Evolutionary conservation across 192 early-diverging fungal species (phyloP), one percentile per base, ranked within the genome.

Genomic region (Backusella liffmaniae): DNA sequence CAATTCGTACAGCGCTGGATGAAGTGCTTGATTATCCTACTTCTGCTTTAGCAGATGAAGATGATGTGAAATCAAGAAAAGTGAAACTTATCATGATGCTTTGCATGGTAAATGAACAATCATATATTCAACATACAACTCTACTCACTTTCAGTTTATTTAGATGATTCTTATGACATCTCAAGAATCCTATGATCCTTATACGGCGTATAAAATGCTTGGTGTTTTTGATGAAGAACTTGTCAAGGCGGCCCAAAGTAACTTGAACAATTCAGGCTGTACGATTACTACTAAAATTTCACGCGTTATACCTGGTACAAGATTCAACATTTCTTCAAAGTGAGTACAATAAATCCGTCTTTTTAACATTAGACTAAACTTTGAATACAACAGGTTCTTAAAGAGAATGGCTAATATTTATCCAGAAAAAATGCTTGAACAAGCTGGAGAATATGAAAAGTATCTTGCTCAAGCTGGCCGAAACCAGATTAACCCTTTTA

Each of bases 81-180:
- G 8, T 51, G 23, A 53, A 32, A 36, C 29, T 72, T 32, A n/a
- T 72, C 34, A 51, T 26, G 15, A 34, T n/a, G 23, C 51, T 53
- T 34, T 36, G 32, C 23, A 53, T 72, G 71, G 71, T 72, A 72
- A 37, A 26, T 21, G 15, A 12, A 72, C 1, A 35, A 13, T 0
- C n/a, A 34, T 53, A 16, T 30, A 18, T 5, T 37, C 3, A n/a
- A 18, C 9, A 1, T 7, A n/a, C 29, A n/a, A 29, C 9, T 35
- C 3, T 36, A 4, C 5, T 16, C 56, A 35, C 8, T 16, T 9
- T 53, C 32, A 21, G 21, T 71, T 7, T 29, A 53, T 29, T 34
- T 72, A 72, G 71, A 72, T 72, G 71, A 35, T 26, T 51, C 44
- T 72, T 34, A 35, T 72, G 29, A 53, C 71, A 8, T 44, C 71